These are phyloP conservation scores for Ambrosia trifida DNA, from an alignment of 129 eudicot species.

Conservation along the genomic window DNA sequence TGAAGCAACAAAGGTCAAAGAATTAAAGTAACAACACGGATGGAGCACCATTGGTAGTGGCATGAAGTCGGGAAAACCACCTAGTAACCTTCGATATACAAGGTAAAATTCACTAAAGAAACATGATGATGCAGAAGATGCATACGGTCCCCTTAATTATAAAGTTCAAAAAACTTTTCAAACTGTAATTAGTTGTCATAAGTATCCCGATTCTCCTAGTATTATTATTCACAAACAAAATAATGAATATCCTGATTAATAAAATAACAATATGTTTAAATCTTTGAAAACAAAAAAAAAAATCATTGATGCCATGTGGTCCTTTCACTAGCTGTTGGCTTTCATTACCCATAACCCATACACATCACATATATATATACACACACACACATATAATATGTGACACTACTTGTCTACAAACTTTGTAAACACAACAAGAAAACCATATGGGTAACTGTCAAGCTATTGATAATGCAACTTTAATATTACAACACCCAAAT, in stretches of 20 bases:
- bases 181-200: conserved; percentile 2
- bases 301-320: conserved; percentile 36
- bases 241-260: neutral
- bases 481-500: conserved; percentile 74
- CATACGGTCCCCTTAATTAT: too few relatives aligned
- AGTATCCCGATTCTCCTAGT: neutral
- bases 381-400: neutral
- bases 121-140: too few relatives aligned
- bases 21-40: too few relatives aligned
- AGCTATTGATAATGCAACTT: conserved; percentile 87
- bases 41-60: too few relatives aligned
- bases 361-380: neutral
- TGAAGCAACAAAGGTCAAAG: too few relatives aligned
- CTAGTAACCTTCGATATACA: too few relatives aligned
- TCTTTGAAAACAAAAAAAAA: neutral
- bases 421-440: neutral
- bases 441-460: conserved; percentile 87
- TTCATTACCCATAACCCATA: conserved; percentile 10
- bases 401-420: neutral
- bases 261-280: neutral
- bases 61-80: too few relatives aligned
- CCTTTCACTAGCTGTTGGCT: conserved; percentile 28
- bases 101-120: too few relatives aligned
- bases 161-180: too few relatives aligned
- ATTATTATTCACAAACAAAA: neutral